phyloP scores from a whole-genome alignment of 495 filamentous ascomycete genomes.

The Xylaria venustula region DNA sequence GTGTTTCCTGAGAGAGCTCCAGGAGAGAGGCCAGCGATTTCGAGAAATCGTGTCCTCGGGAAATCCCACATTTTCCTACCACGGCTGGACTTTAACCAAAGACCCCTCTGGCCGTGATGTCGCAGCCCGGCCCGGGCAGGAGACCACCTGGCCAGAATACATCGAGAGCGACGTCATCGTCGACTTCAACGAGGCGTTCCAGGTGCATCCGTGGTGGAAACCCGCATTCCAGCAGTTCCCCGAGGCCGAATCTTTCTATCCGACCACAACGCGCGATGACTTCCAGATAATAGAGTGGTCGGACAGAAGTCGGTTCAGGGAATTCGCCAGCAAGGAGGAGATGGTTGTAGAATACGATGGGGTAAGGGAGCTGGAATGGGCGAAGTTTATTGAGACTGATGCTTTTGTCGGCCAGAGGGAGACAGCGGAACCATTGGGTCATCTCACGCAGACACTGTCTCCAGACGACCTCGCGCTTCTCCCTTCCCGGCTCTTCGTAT shows the following conservation, averaged over 20 bases:
- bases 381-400: slow-evolving; percentile 4
- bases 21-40: slow-evolving; percentile 45
- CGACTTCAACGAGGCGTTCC: slow-evolving; percentile 47
- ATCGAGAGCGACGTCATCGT: slow-evolving; percentile 53
- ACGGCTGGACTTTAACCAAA: slow-evolving; percentile 40
- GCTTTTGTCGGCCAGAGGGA: slow-evolving; percentile 1
- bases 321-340: slow-evolving; percentile 24
- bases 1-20: slow-evolving; percentile 35
- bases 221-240: slow-evolving; percentile 24
- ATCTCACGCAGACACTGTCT: slow-evolving; percentile 26
- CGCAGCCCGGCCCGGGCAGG: slow-evolving; percentile 20
- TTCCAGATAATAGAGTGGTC: slow-evolving; percentile 30
- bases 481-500: slow-evolving; percentile 39
- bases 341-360: slow-evolving; percentile 25
- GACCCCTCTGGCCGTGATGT: slow-evolving; percentile 22
- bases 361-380: slow-evolving; percentile 13
- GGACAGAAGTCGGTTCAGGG: slow-evolving; percentile 23
- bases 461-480: slow-evolving; percentile 36
- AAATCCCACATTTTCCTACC: slow-evolving; percentile 44
- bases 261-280: slow-evolving; percentile 23
- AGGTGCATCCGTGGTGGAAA: slow-evolving; percentile 33
- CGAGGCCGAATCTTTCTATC: slow-evolving; percentile 20
- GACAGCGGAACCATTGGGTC: background rate
- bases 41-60: slow-evolving; percentile 41
- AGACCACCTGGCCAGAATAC: slow-evolving; percentile 29